Evolutionary conservation across 1,284 basidiomycete species (phyloP), one percentile per base, ranked within the genome.

Genomic region (Papiliotrema nemorosa): DNA sequence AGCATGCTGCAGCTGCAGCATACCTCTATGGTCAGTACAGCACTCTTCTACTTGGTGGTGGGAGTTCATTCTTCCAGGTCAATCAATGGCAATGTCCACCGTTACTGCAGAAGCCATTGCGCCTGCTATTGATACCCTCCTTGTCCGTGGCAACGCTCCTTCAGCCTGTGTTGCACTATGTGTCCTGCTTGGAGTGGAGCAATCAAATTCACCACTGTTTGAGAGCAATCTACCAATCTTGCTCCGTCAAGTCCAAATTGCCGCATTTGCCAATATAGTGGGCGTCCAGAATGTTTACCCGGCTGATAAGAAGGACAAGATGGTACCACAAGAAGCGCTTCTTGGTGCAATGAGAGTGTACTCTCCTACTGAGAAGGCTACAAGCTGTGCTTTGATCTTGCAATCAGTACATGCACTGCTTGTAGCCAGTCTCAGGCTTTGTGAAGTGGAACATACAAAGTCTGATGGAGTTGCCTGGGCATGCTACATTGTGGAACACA

Each of bases 401-500:
- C 53, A 60, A 20, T 50, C 61, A 10, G 65, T 62, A 0, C 64
- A 69, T 46, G 51, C 57, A 0, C 25, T 69, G 2, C 46, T 69
- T 5, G 53, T 52, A 16, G 61, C 57, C 3, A 62, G 60, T 44
- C 38, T 69, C 16, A 49, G 48, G 24, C 36, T 62, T 6, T 64
- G 63, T 35, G 47, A 52, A 14, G 34, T 54, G 3, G 22, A 20
- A 3, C 18, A 50, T 13, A 58, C 50, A 20, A 44, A 37, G 13
- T 46, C 51, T 25, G 51, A 55, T 35, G 66, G 63, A 2, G 55
- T 62, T 3, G 44, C 49, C 3, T 69, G 66, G 66, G 44, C 52
- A 21, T 69, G 66, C 42, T 65, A 65, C 51, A 53, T 69, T 31
- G 55, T 66, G n/a, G 44, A 62, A 35, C 47, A 65, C 36, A 61